Conservation (phyloP, 1,284 basidiomycete genomes). For the Athelia psychrophila region DNA sequence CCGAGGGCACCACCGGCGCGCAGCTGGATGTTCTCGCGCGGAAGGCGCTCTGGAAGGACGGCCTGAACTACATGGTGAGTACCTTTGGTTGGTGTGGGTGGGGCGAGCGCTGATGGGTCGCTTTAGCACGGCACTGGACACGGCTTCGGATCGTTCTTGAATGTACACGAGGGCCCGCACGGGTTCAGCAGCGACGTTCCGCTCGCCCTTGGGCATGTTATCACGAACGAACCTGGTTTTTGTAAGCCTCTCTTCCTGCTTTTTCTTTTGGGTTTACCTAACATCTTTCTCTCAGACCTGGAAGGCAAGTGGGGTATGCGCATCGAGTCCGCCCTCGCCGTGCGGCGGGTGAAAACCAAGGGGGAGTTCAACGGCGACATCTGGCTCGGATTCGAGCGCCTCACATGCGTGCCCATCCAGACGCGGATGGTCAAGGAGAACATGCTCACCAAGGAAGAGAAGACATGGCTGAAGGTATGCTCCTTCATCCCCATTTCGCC, state of each 20-base stretch:
- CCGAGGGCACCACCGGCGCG: conserved; percentile 79
- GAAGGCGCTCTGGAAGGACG: conserved; percentile 86
- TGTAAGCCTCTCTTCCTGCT: conserved; percentile 45
- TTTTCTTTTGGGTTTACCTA: not conserved
- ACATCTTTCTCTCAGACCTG: conserved; percentile 50
- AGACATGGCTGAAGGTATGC: conserved; percentile 82
- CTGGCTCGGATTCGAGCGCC: conserved; percentile 86
- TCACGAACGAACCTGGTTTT: conserved; percentile 87
- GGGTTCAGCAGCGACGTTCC: conserved; percentile 65
- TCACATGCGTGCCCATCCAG: conserved; percentile 94
- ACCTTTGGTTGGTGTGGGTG: conserved; percentile 18
- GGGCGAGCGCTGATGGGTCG: conserved; percentile 9
- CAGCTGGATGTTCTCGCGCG: conserved; percentile 86
- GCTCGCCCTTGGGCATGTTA: conserved; percentile 80
- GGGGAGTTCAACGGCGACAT: conserved; percentile 69
- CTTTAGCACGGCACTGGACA: conserved; percentile 80
- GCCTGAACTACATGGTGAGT: conserved; percentile 75
- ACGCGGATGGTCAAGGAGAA: conserved; percentile 84
- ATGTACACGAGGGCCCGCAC: conserved; percentile 76
- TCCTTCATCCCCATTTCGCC: conserved; percentile 4
- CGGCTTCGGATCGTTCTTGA: conserved; percentile 80
- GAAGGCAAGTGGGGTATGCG: conserved; percentile 87
- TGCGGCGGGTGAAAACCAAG: conserved; percentile 71
- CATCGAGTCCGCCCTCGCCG: conserved; percentile 81
- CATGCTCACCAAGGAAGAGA: conserved; percentile 86